Conservation (phyloP, 352 stramenopile species). For the Phytophthora fragariae region DNA sequence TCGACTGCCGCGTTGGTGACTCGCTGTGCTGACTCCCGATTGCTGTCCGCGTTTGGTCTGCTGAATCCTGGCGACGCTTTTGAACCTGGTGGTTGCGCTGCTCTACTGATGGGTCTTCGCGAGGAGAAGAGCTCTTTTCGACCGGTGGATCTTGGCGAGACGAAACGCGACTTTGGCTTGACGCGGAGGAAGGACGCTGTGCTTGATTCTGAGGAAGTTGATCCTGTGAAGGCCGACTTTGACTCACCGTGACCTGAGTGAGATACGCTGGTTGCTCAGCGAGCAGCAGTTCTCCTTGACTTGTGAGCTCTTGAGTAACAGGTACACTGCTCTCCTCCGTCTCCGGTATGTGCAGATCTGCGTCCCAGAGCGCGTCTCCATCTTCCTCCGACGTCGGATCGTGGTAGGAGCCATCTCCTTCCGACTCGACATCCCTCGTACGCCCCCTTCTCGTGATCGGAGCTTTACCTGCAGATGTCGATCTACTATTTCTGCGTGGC, state of each 20-base stretch:
- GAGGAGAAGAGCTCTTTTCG: constrained; percentile 3
- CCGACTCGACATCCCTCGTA: constrained; percentile 9
- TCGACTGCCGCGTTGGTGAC: constrained; percentile 4
- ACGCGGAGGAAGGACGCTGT: background rate
- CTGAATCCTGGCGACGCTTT: constrained; percentile 2
- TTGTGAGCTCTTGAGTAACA: constrained; percentile 18
- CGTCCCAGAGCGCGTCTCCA: constrained; percentile 14
- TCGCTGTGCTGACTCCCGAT: constrained; percentile 5
- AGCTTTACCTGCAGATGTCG: background rate
- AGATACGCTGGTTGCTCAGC: background rate
- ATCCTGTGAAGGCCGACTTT: constrained; percentile 5
- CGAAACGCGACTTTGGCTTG: background rate
- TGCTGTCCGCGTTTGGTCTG: background rate
- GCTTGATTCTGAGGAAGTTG: background rate
- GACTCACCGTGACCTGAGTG: background rate
- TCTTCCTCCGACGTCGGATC: constrained; percentile 26
- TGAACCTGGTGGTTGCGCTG: background rate
- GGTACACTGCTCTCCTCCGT: background rate
- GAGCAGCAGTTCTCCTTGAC: constrained; percentile 20
- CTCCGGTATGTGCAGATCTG: background rate
- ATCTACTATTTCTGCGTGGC: background rate
- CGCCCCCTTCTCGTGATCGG: constrained; percentile 1
- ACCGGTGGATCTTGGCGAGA: constrained; percentile 1
- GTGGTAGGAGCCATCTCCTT: constrained; percentile 24
- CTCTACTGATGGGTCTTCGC: constrained; percentile 1